A percentile compares a stretch with the other conserved stretches of the same genome.
Evolutionary conservation across 805 yeast genomes (phyloP).

Genomic region (Cyberlindnera meyerae): DNA sequence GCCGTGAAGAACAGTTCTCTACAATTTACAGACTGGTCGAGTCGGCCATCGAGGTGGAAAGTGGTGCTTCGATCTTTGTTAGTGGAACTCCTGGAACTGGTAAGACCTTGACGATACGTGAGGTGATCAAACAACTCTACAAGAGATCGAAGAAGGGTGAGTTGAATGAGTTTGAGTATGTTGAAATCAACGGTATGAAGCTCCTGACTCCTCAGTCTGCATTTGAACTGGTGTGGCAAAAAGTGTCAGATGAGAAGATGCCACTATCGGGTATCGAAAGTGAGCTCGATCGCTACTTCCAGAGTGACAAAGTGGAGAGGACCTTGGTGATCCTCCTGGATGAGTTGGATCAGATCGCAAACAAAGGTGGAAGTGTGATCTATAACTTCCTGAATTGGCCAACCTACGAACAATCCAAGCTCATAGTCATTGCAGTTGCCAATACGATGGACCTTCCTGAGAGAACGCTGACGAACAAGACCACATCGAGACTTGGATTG

Average conservation of each 20-base stretch:
- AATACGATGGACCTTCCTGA: slow-evolving; percentile 98
- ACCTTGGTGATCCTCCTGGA: slow-evolving; percentile 73
- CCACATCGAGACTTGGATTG: slow-evolving; percentile 86
- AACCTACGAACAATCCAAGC: slow-evolving; percentile 66
- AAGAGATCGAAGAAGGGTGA: slow-evolving; percentile 34
- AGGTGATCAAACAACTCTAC: slow-evolving; percentile 68
- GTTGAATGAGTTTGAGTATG: slow-evolving; percentile 53
- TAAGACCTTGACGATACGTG: slow-evolving; percentile 88
- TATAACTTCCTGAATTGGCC: slow-evolving; percentile 99
- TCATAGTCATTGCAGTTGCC: slow-evolving; percentile 89
- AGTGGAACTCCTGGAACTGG: slow-evolving; percentile 99
- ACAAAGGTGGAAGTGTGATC: slow-evolving; percentile 78
- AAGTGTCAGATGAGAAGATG: slow-evolving; percentile 47
- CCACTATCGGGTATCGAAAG: slow-evolving; percentile 47
- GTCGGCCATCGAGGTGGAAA: slow-evolving; percentile 59
- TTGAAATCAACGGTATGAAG: slow-evolving; percentile 90
- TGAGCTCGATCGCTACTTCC: slow-evolving; percentile 67
- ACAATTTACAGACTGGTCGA: slow-evolving; percentile 65
- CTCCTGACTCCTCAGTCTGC: slow-evolving; percentile 74
- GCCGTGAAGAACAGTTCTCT: slow-evolving; percentile 80
- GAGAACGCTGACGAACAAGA: slow-evolving; percentile 77
- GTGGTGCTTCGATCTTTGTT: slow-evolving; percentile 82
- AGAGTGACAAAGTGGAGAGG: slow-evolving; percentile 24
- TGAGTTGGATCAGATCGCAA: slow-evolving; percentile 89
- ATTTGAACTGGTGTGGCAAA: slow-evolving; percentile 79